A percentile compares a stretch with the other conserved stretches of the same genome.
These are phyloP conservation scores for Arachis stenosperma DNA, from an alignment of 306 rosid species.

Conservation along the genomic window DNA sequence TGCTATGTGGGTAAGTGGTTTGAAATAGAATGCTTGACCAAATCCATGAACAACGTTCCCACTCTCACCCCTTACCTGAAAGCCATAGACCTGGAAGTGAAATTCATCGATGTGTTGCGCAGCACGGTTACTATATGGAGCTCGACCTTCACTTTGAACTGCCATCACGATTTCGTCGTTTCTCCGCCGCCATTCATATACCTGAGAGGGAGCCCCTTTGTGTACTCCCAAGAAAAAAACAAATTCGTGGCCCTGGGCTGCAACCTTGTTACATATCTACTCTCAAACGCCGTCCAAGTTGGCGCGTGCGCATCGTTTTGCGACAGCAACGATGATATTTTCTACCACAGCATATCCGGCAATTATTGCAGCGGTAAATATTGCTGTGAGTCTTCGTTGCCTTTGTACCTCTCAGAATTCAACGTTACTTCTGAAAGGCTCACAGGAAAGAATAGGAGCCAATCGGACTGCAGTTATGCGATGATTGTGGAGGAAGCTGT, in stretches of 20 bases:
- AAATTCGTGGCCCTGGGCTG: slow-evolving; percentile 38
- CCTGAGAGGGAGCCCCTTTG: no score
- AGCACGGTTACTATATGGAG: no score
- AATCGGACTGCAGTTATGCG: slow-evolving; percentile 22
- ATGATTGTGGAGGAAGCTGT: background rate
- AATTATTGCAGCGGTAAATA: slow-evolving; percentile 27
- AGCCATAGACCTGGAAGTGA: background rate
- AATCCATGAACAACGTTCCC: no score
- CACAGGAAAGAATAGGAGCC: background rate
- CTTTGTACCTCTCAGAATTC: background rate
- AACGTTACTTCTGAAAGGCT: background rate
- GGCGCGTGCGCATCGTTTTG: slow-evolving; percentile 49
- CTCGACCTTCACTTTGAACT: background rate
- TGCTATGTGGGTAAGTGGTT: slow-evolving; percentile 33
- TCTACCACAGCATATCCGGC: background rate
- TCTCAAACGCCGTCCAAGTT: slow-evolving; percentile 22
- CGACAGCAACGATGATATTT: background rate
- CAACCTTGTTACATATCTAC: slow-evolving; percentile 19
- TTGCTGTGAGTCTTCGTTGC: slow-evolving; percentile 36
- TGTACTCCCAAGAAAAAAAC: background rate
- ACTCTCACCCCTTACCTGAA: no score
- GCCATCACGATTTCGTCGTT: no score
- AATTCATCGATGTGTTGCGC: no score
- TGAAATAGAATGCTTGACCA: no score
- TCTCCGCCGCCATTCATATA: rapidly evolving